These are phyloP conservation scores for Cordyceps pruinosa DNA, from an alignment of 2,329 filamentous ascomycete genomes.

Conservation along the genomic window DNA sequence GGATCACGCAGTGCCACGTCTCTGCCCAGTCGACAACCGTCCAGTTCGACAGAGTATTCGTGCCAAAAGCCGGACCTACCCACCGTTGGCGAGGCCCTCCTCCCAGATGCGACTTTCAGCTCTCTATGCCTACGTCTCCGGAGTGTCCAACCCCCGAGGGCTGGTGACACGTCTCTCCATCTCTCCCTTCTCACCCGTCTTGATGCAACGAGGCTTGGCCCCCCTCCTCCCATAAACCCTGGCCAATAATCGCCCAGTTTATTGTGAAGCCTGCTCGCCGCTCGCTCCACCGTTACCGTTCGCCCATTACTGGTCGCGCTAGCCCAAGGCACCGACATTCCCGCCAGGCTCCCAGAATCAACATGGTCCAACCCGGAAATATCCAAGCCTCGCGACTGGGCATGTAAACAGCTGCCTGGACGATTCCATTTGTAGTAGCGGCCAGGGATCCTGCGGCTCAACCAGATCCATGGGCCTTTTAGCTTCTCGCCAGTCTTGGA, in stretches of 20 bases:
- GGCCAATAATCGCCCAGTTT: slow-evolving; percentile 21
- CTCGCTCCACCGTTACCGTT: background rate
- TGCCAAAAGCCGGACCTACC: background rate
- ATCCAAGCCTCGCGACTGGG: background rate
- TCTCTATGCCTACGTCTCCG: background rate
- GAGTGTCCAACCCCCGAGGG: background rate
- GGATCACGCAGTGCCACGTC: no score
- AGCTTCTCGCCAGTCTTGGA: background rate
- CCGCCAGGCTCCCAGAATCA: slow-evolving; percentile 8
- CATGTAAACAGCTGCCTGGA: slow-evolving; percentile 1
- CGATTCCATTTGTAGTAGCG: background rate
- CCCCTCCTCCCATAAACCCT: background rate
- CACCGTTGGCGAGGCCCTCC: background rate
- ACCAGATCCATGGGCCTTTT: background rate
- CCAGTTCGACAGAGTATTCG: background rate
- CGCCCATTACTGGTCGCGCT: background rate
- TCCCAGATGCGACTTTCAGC: background rate
- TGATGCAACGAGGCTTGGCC: background rate
- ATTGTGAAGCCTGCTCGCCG: slow-evolving; percentile 22
- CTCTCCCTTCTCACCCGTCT: background rate
- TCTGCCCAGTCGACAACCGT: background rate
- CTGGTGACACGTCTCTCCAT: background rate
- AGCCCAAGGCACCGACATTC: slow-evolving; percentile 25
- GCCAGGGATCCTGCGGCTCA: background rate
- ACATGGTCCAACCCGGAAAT: background rate